Evolutionary conservation across 164 flowering plant genomes (phyloP).

Genomic region (Santalum album): DNA sequence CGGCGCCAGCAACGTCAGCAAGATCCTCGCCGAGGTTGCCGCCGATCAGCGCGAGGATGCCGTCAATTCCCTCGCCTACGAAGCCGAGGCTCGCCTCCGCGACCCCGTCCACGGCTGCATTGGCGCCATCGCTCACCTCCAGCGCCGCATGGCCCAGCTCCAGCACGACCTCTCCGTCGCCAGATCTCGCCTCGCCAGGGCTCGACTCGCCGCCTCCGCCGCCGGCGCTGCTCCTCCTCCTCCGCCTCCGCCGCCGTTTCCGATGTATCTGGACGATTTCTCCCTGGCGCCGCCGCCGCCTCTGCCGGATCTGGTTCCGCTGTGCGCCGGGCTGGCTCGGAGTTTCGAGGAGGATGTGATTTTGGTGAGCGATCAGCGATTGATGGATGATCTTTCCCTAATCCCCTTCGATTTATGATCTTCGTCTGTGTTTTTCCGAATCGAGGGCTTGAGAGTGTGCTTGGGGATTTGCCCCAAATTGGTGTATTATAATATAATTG

Average conservation of each 20-base stretch:
- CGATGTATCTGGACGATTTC: background rate
- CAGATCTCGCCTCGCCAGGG: slow-evolving; percentile 48
- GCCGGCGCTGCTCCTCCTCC: background rate
- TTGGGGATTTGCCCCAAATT: too few relatives aligned
- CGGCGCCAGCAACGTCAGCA: slow-evolving; percentile 84
- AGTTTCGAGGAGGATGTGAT: background rate
- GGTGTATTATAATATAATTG: too few relatives aligned
- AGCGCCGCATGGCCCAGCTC: slow-evolving; percentile 50
- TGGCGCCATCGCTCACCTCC: slow-evolving; percentile 63
- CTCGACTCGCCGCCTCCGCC: slow-evolving; percentile 6
- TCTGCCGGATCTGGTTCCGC: background rate
- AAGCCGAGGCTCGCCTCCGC: slow-evolving; percentile 66
- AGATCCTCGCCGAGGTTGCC: slow-evolving; percentile 60
- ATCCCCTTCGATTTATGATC: too few relatives aligned
- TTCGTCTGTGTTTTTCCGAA: too few relatives aligned
- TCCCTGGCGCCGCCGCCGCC: background rate
- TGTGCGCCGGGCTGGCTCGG: background rate
- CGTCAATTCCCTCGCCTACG: slow-evolving; percentile 59
- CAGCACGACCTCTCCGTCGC: slow-evolving; percentile 67
- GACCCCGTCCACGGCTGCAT: slow-evolving; percentile 87
- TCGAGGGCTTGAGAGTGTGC: too few relatives aligned
- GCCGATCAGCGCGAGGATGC: slow-evolving; percentile 60
- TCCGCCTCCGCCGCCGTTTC: background rate
- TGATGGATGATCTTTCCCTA: too few relatives aligned
- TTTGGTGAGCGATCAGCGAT: too few relatives aligned